A percentile compares a stretch with the other conserved stretches of the same genome.
These are phyloP conservation scores for Porcisia hertigi DNA, from an alignment of 208 protist species.

Conservation along the genomic window DNA sequence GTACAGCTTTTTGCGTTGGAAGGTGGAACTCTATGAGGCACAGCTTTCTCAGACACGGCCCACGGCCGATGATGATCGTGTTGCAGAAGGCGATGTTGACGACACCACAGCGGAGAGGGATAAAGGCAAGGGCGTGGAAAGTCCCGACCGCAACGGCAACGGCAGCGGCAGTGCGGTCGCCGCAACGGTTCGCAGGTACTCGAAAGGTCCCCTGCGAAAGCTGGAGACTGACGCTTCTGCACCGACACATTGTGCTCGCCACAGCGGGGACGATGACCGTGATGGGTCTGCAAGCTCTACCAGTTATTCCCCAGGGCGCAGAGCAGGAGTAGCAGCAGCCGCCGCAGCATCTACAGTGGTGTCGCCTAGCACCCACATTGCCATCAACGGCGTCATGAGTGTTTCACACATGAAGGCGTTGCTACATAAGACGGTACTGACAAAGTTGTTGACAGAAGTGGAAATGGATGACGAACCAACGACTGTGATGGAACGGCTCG, in stretches of 20 bases:
- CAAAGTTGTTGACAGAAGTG: conserved; percentile 48
- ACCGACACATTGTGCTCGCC: neutral
- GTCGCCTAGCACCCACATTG: neutral
- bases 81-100: neutral
- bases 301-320: neutral
- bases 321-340: too few relatives aligned
- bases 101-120: neutral
- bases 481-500: conserved; percentile 44
- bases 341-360: neutral
- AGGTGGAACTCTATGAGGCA: conserved; percentile 63
- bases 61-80: neutral
- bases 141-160: neutral
- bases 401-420: conserved; percentile 53
- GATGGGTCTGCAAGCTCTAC: neutral
- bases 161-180: neutral
- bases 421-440: conserved; percentile 46
- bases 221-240: conserved; percentile 1
- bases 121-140: neutral
- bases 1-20: conserved; percentile 81
- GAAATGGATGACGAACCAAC: conserved; percentile 54
- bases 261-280: neutral
- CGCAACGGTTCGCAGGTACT: neutral
- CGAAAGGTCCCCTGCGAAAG: conserved; percentile 17
- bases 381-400: conserved; percentile 35
- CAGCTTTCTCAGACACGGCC: conserved; percentile 27